Base-by-base conservation (phyloP, 2,329 filamentous ascomycete species). In the Fusarium clavum region DNA sequence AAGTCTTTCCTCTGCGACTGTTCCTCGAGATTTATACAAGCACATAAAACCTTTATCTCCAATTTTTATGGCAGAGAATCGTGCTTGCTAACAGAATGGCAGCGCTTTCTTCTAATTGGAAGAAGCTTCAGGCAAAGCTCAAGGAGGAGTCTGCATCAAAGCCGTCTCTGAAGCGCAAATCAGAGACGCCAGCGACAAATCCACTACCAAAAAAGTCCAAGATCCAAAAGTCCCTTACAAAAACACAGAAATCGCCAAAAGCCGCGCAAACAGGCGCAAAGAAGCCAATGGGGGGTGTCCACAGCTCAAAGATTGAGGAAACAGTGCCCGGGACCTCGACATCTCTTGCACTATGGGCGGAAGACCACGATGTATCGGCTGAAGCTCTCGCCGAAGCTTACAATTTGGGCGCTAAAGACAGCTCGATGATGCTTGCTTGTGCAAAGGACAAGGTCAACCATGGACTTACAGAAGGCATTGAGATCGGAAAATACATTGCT, bases 401-500 rank as follows among this genome's bases (percentile, higher is more conserved):
- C 81, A 83, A 86, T 46, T 81, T 88, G 6, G 85, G 86, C 3
- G 68, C 83, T 11, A 84, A 83, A 61, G 79, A 83, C 59, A 83
- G 83, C 68, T 84, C 87, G 4, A 74, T 79, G 72, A 79, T 85
- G 64, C 80, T 88, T 29, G 79, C 80, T 18, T 79, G 83, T 13
- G 79, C 78, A 25, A 79, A 85, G 41, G 84, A 86, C 52, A 85
- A 84, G 46, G 82, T 90, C 66, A 93, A 93, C 75, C 86, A 88
- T 46, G 91, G 91, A 1, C 82, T 89, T 6, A 86, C 87, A 3
- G 79, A 83, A 25, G 88, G 86, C 8, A 81, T 91, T 38, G 88
- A 94, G 56, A 83, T 94, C 22, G 96, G 95, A 54, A 97, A 96
- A 85, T 99, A 97, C 79, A 83, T 99, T 44, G 92, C 93, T 22